These are phyloP conservation scores for Hsuehochloa calcarea DNA, from an alignment of 176 grass and related monocot genomes.

Conservation along the genomic window DNA sequence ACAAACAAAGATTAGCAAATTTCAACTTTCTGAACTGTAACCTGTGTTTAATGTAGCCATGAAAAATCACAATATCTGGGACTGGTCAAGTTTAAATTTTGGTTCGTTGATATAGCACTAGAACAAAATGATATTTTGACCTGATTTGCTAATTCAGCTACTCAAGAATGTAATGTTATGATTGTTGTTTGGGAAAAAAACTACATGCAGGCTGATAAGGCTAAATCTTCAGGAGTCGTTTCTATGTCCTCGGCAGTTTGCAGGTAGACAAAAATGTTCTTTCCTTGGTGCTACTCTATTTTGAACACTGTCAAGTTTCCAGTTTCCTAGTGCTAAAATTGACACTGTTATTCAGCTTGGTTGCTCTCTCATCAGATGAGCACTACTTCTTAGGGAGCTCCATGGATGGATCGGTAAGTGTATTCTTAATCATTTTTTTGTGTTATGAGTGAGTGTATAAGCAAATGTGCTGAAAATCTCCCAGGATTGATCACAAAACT, in stretches of 20 bases:
- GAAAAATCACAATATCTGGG: not conserved
- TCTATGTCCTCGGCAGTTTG: constrained; percentile 65
- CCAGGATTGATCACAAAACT: not conserved
- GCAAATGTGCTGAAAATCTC: not conserved
- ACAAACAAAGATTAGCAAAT: not conserved
- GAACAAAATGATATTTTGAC: constrained; percentile 24
- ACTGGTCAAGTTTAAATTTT: constrained; percentile 1
- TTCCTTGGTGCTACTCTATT: not conserved
- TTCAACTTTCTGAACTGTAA: not conserved
- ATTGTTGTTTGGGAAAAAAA: not conserved
- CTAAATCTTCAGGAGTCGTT: constrained; percentile 33
- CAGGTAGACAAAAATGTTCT: constrained; percentile 40
- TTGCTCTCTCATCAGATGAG: constrained; percentile 63
- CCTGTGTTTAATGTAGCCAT: constrained; percentile 19
- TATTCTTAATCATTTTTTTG: constrained; percentile 1
- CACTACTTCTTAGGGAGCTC: constrained; percentile 70
- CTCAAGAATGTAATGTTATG: constrained; percentile 8
- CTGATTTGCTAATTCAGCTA: not conserved
- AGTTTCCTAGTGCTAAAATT: constrained; percentile 9
- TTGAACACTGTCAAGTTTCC: not conserved
- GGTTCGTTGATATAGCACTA: constrained; percentile 1
- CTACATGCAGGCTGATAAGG: constrained; percentile 32
- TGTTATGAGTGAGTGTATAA: not conserved
- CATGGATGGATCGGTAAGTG: constrained; percentile 79
- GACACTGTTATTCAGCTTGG: constrained; percentile 51